These are phyloP conservation scores for Hymenoscyphus repandus DNA, from an alignment of 2,329 filamentous ascomycete genomes.

Conservation along the genomic window DNA sequence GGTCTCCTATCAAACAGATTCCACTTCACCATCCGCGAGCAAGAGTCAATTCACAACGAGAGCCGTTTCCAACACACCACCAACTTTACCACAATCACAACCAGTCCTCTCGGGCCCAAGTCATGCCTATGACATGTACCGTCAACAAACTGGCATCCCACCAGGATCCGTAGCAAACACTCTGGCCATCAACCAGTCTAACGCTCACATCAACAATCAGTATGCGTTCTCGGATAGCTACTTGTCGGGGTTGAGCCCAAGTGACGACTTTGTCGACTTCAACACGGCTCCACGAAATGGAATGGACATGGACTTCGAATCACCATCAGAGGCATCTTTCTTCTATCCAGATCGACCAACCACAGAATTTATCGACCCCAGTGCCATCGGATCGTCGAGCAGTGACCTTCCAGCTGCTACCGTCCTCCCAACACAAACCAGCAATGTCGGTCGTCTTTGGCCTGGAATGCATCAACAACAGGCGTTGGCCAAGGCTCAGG, in stretches of 20 bases:
- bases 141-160: constrained; percentile 90
- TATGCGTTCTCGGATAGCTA: constrained; percentile 41
- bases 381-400: constrained; percentile 61
- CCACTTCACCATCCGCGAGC: constrained; percentile 49
- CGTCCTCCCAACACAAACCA: constrained; percentile 42
- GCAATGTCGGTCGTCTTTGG: constrained; percentile 69
- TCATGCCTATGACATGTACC: constrained; percentile 92
- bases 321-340: constrained; percentile 52
- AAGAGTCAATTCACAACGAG: constrained; percentile 49
- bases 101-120: constrained; percentile 71
- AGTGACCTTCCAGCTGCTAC: constrained; percentile 43
- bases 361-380: constrained; percentile 65
- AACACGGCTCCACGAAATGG: constrained; percentile 57
- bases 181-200: constrained; percentile 67
- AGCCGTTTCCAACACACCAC: constrained; percentile 48
- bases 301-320: constrained; percentile 66
- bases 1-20: constrained; percentile 52
- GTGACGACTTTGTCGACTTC: constrained; percentile 67
- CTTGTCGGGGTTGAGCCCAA: constrained; percentile 50
- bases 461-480: constrained; percentile 91
- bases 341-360: constrained; percentile 50
- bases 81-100: constrained; percentile 46
- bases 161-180: constrained; percentile 77
- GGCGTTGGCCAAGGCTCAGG: constrained; percentile 68
- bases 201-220: constrained; percentile 41